Conservation (phyloP, 2,329 filamentous ascomycete species). For the Aspergillus sergii region DNA sequence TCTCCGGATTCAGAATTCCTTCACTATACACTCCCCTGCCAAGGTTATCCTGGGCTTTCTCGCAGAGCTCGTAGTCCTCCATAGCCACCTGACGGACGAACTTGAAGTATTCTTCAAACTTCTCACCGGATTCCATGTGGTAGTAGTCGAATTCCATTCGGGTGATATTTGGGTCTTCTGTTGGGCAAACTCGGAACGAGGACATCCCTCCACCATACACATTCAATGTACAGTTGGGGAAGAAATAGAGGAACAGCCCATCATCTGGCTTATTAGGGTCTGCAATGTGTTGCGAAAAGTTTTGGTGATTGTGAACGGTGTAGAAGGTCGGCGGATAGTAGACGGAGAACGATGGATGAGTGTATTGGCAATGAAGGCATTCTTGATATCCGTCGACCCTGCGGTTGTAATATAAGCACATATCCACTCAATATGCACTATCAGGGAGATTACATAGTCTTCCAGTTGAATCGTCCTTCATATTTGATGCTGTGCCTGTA, state of each 20-base stretch:
- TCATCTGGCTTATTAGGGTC: slow-evolving; percentile 57
- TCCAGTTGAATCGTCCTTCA: slow-evolving; percentile 61
- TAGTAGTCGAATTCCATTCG: slow-evolving; percentile 65
- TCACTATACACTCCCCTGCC: slow-evolving; percentile 57
- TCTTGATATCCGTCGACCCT: slow-evolving; percentile 62
- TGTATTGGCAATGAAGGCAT: slow-evolving; percentile 62
- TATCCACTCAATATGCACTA: background rate
- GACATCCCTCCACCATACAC: slow-evolving; percentile 63
- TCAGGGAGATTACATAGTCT: slow-evolving; percentile 52
- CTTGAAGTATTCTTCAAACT: slow-evolving; percentile 59
- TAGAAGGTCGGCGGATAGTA: slow-evolving; percentile 60
- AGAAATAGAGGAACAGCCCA: slow-evolving; percentile 61
- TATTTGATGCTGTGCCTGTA: slow-evolving; percentile 58
- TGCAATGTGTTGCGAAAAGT: slow-evolving; percentile 60
- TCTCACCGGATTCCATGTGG: slow-evolving; percentile 52
- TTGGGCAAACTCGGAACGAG: slow-evolving; percentile 59
- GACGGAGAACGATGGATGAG: slow-evolving; percentile 58
- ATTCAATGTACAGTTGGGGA: slow-evolving; percentile 59
- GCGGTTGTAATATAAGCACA: background rate
- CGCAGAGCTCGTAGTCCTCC: slow-evolving; percentile 61
- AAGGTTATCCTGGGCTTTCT: slow-evolving; percentile 58
- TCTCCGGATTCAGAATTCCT: slow-evolving; percentile 58
- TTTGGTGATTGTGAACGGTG: slow-evolving; percentile 56
- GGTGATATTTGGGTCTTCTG: slow-evolving; percentile 51
- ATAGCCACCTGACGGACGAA: slow-evolving; percentile 60